Evolutionary conservation across 2,329 filamentous ascomycete genomes (phyloP).

Genomic region (Alternaria longipes): DNA sequence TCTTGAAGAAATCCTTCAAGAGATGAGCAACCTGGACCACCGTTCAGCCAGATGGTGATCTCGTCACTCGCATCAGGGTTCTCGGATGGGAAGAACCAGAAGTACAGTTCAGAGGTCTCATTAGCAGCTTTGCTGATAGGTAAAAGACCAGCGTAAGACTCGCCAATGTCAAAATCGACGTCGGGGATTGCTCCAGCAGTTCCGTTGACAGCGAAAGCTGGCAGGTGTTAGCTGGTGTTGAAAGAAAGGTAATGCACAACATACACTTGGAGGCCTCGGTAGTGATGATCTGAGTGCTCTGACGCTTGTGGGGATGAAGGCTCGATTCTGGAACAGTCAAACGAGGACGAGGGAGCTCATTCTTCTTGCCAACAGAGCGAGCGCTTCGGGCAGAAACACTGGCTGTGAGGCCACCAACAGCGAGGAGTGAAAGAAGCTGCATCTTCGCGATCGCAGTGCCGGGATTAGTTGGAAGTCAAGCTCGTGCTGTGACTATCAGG

Average conservation of each 20-base stretch:
- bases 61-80: slow-evolving; percentile 60
- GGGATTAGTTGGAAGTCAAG: slow-evolving; percentile 5
- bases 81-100: slow-evolving; percentile 65
- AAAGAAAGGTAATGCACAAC: background rate
- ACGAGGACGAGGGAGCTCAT: slow-evolving; percentile 39
- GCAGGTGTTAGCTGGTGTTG: slow-evolving; percentile 9
- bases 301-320: slow-evolving; percentile 35
- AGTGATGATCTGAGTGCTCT: slow-evolving; percentile 46
- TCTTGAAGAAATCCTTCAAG: slow-evolving; percentile 61
- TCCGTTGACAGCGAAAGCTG: slow-evolving; percentile 51
- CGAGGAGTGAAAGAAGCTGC: slow-evolving; percentile 46
- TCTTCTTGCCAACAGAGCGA: slow-evolving; percentile 42
- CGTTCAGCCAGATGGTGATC: slow-evolving; percentile 60
- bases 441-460: slow-evolving; percentile 24
- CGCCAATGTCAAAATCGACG: slow-evolving; percentile 57
- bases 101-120: slow-evolving; percentile 59
- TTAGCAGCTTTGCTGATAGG: slow-evolving; percentile 62
- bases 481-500: slow-evolving; percentile 11
- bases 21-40: slow-evolving; percentile 57
- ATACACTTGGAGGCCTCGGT: slow-evolving; percentile 48
- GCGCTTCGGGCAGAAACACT: slow-evolving; percentile 42
- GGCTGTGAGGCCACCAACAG: slow-evolving; percentile 38
- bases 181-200: slow-evolving; percentile 57
- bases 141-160: slow-evolving; percentile 58
- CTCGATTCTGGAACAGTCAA: slow-evolving; percentile 29